Base-by-base conservation (phyloP, 2,329 filamentous ascomycete species). In the Cordyceps fumosorosea region DNA sequence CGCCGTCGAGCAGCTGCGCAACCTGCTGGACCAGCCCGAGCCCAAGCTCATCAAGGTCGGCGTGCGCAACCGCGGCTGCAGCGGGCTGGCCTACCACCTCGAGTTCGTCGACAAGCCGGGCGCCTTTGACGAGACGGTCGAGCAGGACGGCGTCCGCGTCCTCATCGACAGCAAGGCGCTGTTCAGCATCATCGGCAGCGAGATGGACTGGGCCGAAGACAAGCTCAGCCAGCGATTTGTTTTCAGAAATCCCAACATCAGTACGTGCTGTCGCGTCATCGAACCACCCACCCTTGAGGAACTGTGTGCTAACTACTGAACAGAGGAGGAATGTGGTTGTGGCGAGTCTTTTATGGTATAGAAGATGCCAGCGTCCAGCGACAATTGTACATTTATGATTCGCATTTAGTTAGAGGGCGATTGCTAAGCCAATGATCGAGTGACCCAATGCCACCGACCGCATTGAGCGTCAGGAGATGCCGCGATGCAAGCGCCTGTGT, bases 161-260 rank as follows among this genome's bases (percentile, higher is more conserved):
- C 75, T 98, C 73, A 95, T 99, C 62, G 95, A 99, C 75, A 96
- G 91, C 81, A 98, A 97, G 80, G 95, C 95, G 48, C 79, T 99
- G 56, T 93, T 99, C 74, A 98, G 93, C 75, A 98, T 99, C 60
- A 97, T 99, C 69, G 95, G 95, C 5, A 96, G 90, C 72, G 93
- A 98, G 78, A 99, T 99, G 95, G 95, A 99, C 72, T 99, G 93
- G 93, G 83, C 93, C 12, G 93, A 98, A 77, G 95, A 98, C 70
- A 96, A 96, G 79, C 78, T 99, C 66, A 96, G 89, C 74, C 85
- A 93, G 75, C 83, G 90, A 66, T 99, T 99, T 75, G 87, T 96
- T 56, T 99, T 99, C 78, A 88, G 86, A 73, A 99, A 99, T 74
- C 95, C 95, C 2, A 99, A 99, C 72, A 98, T 98, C 73, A 99